Evolutionary conservation across 2,329 filamentous ascomycete genomes (phyloP).

Genomic region (Trichoderma asperellum): DNA sequence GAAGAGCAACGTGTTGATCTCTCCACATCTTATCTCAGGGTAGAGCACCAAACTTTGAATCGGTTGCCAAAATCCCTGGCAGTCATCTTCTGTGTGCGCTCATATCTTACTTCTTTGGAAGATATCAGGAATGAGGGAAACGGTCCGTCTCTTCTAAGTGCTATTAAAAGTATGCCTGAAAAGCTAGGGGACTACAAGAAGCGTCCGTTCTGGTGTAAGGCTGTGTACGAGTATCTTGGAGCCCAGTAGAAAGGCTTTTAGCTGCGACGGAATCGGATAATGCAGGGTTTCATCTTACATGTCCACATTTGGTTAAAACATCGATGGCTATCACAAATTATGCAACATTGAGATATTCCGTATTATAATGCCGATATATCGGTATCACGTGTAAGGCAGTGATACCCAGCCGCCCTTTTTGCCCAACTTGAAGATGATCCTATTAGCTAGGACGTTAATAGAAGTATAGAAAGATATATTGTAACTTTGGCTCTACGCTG

Average conservation of each 20-base stretch:
- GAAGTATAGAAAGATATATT: too few relatives aligned
- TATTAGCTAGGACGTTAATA: too few relatives aligned
- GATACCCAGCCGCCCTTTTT: too few relatives aligned
- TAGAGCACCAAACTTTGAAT: neutral
- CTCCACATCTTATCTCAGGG: neutral
- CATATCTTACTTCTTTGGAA: neutral
- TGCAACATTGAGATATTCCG: too few relatives aligned
- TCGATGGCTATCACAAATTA: too few relatives aligned
- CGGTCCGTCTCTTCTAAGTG: neutral
- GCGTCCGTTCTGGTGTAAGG: neutral
- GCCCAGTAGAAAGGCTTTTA: neutral
- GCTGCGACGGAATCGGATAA: too few relatives aligned
- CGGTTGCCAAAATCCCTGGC: neutral
- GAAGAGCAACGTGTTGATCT: neutral
- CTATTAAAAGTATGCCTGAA: neutral
- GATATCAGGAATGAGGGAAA: neutral
- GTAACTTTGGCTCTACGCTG: too few relatives aligned
- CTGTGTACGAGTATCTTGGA: neutral
- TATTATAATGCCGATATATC: too few relatives aligned
- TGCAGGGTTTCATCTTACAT: too few relatives aligned
- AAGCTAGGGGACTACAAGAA: neutral
- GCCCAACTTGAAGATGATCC: too few relatives aligned
- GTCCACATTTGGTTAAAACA: too few relatives aligned
- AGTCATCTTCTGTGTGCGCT: neutral
- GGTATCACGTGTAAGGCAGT: too few relatives aligned